phyloP scores from a whole-genome alignment of 2,329 filamentous ascomycete genomes.

The Nannizzia gypsea region DNA sequence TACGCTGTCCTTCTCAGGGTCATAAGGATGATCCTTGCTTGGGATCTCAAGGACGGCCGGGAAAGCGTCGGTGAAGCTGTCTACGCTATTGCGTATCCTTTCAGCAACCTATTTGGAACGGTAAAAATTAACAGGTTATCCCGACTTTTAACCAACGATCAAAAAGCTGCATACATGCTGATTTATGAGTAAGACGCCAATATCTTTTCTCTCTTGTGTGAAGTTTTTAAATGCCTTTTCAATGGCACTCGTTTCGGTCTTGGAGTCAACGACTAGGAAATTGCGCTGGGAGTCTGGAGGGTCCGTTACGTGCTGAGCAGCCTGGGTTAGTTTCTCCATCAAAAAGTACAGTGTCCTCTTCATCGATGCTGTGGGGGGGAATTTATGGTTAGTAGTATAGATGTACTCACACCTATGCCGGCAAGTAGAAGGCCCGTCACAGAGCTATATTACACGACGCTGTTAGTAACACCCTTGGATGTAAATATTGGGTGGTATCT shows the following conservation, averaged over 20 bases:
- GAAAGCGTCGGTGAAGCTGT: slow-evolving; percentile 87
- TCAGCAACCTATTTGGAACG: slow-evolving; percentile 66
- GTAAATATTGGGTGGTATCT: slow-evolving; percentile 7
- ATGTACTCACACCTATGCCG: slow-evolving; percentile 67
- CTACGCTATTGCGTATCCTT: slow-evolving; percentile 78
- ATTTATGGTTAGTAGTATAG: background rate
- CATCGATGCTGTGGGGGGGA: background rate
- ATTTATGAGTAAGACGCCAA: slow-evolving; percentile 92
- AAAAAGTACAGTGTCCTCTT: background rate
- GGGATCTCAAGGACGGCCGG: slow-evolving; percentile 95
- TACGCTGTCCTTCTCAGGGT: slow-evolving; percentile 97
- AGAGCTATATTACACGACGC: slow-evolving; percentile 48
- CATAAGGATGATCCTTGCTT: slow-evolving; percentile 97
- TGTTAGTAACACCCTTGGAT: background rate
- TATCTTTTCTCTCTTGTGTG: slow-evolving; percentile 83
- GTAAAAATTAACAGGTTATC: background rate
- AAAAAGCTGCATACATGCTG: slow-evolving; percentile 61
- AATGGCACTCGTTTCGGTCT: slow-evolving; percentile 80
- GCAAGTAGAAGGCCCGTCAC: slow-evolving; percentile 91
- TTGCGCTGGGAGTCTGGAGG: slow-evolving; percentile 89
- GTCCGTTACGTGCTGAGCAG: slow-evolving; percentile 68
- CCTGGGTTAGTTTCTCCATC: background rate
- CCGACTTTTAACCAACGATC: background rate
- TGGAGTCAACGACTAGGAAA: slow-evolving; percentile 89
- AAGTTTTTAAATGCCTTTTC: slow-evolving; percentile 84